These are phyloP conservation scores for Lactuca saligna DNA, from an alignment of 129 eudicot genomes.

Conservation along the genomic window DNA sequence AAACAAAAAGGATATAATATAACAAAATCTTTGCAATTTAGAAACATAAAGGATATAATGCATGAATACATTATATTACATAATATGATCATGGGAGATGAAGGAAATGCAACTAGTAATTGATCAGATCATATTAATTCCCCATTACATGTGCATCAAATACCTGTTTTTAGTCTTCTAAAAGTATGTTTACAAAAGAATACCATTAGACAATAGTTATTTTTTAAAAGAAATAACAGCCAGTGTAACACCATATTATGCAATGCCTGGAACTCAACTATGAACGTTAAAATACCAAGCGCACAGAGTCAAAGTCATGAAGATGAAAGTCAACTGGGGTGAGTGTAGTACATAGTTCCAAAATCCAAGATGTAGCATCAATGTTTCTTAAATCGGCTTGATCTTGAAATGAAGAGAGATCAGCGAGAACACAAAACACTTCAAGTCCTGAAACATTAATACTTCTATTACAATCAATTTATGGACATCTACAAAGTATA, in stretches of 20 bases:
- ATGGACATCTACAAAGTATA: neutral
- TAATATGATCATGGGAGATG: too few species aligned
- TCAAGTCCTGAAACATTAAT: conserved; percentile 73
- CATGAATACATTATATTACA: too few species aligned
- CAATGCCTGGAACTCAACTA: conserved; percentile 6
- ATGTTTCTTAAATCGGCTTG: conserved; percentile 66
- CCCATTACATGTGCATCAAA: too few species aligned
- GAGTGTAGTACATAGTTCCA: neutral
- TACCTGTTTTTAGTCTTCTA: too few species aligned
- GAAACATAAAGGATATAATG: too few species aligned
- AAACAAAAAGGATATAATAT: too few species aligned
- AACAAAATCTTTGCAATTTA: too few species aligned
- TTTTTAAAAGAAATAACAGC: neutral
- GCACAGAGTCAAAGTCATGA: conserved; percentile 14
- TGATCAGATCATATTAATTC: too few species aligned
- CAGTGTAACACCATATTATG: neutral
- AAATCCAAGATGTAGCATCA: neutral
- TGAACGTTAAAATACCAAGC: neutral
- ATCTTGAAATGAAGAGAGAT: conserved; percentile 96
- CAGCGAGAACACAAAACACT: conserved; percentile 93
- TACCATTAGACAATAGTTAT: too few species aligned
- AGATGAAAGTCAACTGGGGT: conserved; percentile 2
- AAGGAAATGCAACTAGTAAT: too few species aligned
- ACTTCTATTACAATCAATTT: conserved; percentile 1
- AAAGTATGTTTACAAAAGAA: too few species aligned